phyloP scores from a whole-genome alignment of 2,329 filamentous ascomycete species.

The Cladosporium sp. region DNA sequence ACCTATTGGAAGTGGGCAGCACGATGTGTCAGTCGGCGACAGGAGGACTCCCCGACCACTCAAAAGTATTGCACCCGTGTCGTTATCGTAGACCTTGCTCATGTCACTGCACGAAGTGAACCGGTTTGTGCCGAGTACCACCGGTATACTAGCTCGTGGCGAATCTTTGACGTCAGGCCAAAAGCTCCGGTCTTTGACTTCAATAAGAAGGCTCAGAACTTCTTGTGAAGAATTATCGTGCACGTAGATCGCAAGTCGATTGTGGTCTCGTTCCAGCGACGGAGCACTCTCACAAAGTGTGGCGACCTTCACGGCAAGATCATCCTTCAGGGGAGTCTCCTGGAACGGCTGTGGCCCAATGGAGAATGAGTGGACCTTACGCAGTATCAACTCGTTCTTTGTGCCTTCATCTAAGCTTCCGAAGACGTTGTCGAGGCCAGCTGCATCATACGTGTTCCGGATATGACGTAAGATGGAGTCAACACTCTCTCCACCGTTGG shows the following conservation, averaged over 20 bases:
- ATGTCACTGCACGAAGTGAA: slow-evolving; percentile 29
- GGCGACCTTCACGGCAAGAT: slow-evolving; percentile 21
- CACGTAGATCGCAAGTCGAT: slow-evolving; percentile 30
- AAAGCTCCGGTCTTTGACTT: slow-evolving; percentile 30
- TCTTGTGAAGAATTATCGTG: slow-evolving; percentile 28
- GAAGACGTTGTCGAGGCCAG: slow-evolving; percentile 34
- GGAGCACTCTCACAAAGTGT: slow-evolving; percentile 23
- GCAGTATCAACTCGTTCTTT: slow-evolving; percentile 37
- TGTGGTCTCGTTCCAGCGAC: slow-evolving; percentile 22
- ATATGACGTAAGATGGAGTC: slow-evolving; percentile 33
- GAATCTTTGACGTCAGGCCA: slow-evolving; percentile 26
- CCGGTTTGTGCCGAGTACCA: slow-evolving; percentile 23
- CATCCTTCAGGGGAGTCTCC: background rate
- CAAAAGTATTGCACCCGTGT: slow-evolving; percentile 26
- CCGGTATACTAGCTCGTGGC: slow-evolving; percentile 27
- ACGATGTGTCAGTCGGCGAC: slow-evolving; percentile 23
- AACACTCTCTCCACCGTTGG: slow-evolving; percentile 30
- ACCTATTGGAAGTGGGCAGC: slow-evolving; percentile 26
- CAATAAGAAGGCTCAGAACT: slow-evolving; percentile 27
- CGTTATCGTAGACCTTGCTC: slow-evolving; percentile 25
- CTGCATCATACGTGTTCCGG: slow-evolving; percentile 32
- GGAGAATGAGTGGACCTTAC: slow-evolving; percentile 34
- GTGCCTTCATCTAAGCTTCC: slow-evolving; percentile 34
- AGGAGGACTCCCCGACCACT: slow-evolving; percentile 27
- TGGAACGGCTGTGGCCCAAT: slow-evolving; percentile 14